phyloP scores from a whole-genome alignment of 169 alveolate species.

The Plasmodium adleri region DNA sequence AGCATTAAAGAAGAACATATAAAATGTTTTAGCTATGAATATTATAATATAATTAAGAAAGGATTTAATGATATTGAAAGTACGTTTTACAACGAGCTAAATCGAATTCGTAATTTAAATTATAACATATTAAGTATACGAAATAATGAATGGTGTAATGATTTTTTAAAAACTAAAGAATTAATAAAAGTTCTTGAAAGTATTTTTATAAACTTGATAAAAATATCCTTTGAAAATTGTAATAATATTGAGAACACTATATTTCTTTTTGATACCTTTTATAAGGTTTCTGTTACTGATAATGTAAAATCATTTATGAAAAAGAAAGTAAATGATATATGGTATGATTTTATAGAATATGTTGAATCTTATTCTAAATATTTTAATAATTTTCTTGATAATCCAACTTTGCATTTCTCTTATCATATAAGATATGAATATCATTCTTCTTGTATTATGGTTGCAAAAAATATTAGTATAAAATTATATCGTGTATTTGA shows the following conservation, averaged over 20 bases:
- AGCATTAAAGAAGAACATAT: constrained; percentile 64
- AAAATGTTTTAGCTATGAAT: constrained; percentile 45
- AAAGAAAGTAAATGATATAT: constrained; percentile 56
- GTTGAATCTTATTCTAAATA: constrained; percentile 53
- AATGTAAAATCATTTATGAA: constrained; percentile 66
- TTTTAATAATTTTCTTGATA: constrained; percentile 66
- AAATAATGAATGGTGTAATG: constrained; percentile 65
- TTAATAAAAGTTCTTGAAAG: constrained; percentile 63
- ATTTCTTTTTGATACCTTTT: constrained; percentile 58
- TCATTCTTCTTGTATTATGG: constrained; percentile 72
- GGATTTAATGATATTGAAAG: constrained; percentile 72
- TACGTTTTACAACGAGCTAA: constrained; percentile 67
- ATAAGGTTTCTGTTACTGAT: constrained; percentile 51
- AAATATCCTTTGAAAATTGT: constrained; percentile 73
- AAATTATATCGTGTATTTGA: constrained; percentile 46
- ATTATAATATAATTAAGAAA: constrained; percentile 63
- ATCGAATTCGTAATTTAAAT: constrained; percentile 37
- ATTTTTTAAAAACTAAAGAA: constrained; percentile 69
- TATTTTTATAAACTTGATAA: constrained; percentile 62
- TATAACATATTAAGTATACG: constrained; percentile 57
- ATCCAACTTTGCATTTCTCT: constrained; percentile 65
- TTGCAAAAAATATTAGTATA: constrained; percentile 54
- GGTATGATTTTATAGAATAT: constrained; percentile 45
- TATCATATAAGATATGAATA: constrained; percentile 74
- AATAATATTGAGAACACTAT: constrained; percentile 50